Base-by-base conservation (phyloP, 1,284 basidiomycete genomes). In the Stereum hirsutum region DNA sequence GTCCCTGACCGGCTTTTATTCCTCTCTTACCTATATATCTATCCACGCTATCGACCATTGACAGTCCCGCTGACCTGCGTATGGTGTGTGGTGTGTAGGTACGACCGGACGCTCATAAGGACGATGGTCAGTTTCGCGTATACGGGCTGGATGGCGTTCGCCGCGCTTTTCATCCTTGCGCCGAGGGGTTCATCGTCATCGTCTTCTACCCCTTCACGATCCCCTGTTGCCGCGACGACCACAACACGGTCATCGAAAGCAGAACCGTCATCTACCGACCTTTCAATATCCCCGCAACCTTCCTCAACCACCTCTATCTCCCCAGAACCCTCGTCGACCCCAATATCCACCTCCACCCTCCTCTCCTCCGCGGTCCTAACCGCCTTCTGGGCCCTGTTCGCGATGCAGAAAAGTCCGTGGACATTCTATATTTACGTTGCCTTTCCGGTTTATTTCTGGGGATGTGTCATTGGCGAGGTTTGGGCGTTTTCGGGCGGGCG, bases 361-460 rank as follows among this genome's bases (percentile, higher is more conserved):
- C 21, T 62, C 5, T 55, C 70, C 6, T 44, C 60, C 5, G 24
- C 64, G 3, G 52, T 57, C 2, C 53, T 79, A 8, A 35, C 60
- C 1, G 57, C 54, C 1, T 74, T 69, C 49, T 75, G 69, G 66
- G 42, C 48, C 0, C 57, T 75, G 7, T 89, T 93, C 53, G 66
- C 65, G 17, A 46, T 78, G 7, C 84, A 90, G 56, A 65, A 63
- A 15, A 75, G 83, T 1, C 83, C 88, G 0, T 72, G 69, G 70
- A 80, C 80, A 3, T 89, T 90, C 54, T 92, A 84, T 54, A 50
- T 88, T 34, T 94, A 94, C 57, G 69, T 81, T 27, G 61, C 70
- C 1, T 90, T 90, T 48, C 85, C 89, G 0, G 70, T 75, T 35
- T 86, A 80, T 57, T 89, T 92, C 57, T 91, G 83, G 83, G 66